Percentiles rank a stretch among this genome's conserved stretches.
phyloP scores from a whole-genome alignment of 2,329 filamentous ascomycete genomes.

The Raffaelea albimanens region DNA sequence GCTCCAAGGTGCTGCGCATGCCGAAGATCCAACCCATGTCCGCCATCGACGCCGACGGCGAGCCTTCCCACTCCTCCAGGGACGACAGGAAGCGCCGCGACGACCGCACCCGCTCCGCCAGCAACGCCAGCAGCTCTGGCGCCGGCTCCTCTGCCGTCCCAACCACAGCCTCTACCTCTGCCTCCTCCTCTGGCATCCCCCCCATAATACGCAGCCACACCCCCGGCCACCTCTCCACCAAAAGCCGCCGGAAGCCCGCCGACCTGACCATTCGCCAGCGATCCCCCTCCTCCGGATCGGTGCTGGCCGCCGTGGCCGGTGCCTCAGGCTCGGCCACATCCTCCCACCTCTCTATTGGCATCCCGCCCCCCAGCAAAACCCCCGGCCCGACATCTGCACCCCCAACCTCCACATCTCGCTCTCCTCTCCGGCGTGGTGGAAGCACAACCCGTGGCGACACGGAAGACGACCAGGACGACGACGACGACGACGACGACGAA shows the following conservation, averaged over 20 bases:
- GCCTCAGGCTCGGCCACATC: constrained; percentile 1
- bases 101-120: constrained; percentile 9
- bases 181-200: constrained; percentile 18
- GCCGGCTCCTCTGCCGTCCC: background rate
- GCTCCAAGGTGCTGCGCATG: constrained; percentile 38
- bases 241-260: constrained; percentile 43
- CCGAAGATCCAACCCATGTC: constrained; percentile 38
- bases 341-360: background rate
- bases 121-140: constrained; percentile 20
- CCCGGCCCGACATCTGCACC: background rate
- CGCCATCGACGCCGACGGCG: constrained; percentile 18
- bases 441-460: too few relatives aligned
- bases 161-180: background rate
- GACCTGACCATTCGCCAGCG: constrained; percentile 45
- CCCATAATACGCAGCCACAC: constrained; percentile 48
- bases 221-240: constrained; percentile 50
- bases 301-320: constrained; percentile 12
- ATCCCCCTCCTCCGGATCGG: constrained; percentile 37
- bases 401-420: background rate
- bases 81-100: constrained; percentile 11
- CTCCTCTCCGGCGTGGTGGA: background rate
- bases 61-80: background rate
- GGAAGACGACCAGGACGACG: background rate
- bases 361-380: background rate
- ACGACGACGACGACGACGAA: background rate